Evolutionary conservation across 1,139 yeast species (phyloP), one percentile per base, ranked within the genome.

Genomic region (Suhomyces bribrorum): DNA sequence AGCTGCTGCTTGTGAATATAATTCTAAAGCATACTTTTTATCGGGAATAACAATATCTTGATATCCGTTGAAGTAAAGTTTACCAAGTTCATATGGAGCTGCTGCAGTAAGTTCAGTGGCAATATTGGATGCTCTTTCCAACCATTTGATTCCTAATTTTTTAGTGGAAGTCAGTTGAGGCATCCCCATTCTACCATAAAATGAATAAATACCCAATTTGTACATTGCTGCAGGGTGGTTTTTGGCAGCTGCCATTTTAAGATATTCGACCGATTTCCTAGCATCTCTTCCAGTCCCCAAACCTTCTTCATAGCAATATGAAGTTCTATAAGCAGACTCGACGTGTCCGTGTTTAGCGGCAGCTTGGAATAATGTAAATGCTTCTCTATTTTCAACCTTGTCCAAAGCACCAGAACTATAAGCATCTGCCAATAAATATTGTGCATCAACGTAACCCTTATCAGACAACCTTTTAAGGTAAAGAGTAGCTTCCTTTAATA

Each of bases 181-280:
- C 35, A 90, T 61, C 1, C 97, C 97, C 90, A 90, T 83, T 49
- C 86, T 74, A 7, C 88, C 81, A 56, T 87, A 79, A 59, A 85
- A 92, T 28, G 89, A 84, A 47, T 90, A 89, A 34, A 87, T 73
- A 5, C 97, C 97, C 46, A 89, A 71, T 56, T 90, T 86, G 64
- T 85, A 85, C 95, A 90, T 88, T 5, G 97, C 96, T 11, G 96
- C 92, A 0, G 97, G 89, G 59, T 92, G 98, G 56, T 87, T 87
- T 55, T 85, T 84, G 20, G 90, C 76, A 0, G 97, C 96, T 0
- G 97, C 96, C 61, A 83, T 83, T 56, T 86, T 84, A 45, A 88
- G 67, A 59, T 83, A 89, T 49, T 87, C 95, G 9, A 88, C 67
- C 1, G 95, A 92, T 53, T 88, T 83, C 41, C 95, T 75, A 1